Evolutionary conservation across 1,284 basidiomycete genomes (phyloP).

Genomic region (Cutaneotrichosporon dermatis): DNA sequence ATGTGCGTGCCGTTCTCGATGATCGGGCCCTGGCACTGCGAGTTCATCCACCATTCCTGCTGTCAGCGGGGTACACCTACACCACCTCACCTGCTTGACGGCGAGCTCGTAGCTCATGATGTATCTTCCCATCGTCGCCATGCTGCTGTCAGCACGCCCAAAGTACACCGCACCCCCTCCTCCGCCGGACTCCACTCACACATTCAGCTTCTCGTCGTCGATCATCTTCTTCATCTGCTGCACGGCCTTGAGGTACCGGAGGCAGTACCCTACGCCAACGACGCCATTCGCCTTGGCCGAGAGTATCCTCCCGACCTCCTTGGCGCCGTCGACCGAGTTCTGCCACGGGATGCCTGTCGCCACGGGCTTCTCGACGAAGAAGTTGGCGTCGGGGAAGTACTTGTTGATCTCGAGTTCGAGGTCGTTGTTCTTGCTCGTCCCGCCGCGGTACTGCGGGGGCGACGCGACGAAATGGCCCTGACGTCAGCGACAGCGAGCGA

Average conservation of each 20-base stretch:
- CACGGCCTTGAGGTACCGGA: conserved; percentile 50
- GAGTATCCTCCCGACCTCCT: conserved; percentile 65
- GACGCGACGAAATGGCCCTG: conserved; percentile 80
- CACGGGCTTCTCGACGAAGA: conserved; percentile 82
- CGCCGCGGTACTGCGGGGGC: conserved; percentile 86
- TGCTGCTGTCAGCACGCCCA: conserved; percentile 26
- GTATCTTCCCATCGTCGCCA: conserved; percentile 53
- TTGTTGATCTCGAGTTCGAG: conserved; percentile 84
- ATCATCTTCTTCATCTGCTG: conserved; percentile 55
- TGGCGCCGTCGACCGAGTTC: conserved; percentile 46
- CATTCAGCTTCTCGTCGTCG: conserved; percentile 53
- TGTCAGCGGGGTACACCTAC: background rate
- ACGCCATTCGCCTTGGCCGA: conserved; percentile 57
- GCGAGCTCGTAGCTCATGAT: conserved; percentile 50
- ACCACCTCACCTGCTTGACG: conserved; percentile 27
- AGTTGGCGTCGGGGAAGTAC: conserved; percentile 75
- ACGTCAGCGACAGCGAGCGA: background rate
- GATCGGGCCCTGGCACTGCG: conserved; percentile 50
- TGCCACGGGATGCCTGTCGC: conserved; percentile 50
- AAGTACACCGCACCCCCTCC: background rate
- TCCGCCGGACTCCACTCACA: conserved; percentile 28
- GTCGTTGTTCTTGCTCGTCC: conserved; percentile 65
- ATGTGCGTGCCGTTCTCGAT: conserved; percentile 56
- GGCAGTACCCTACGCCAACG: conserved; percentile 51
- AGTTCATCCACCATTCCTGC: conserved; percentile 57